phyloP scores from a whole-genome alignment of 1,284 basidiomycete genomes.

The Apiotrichum porosum region DNA sequence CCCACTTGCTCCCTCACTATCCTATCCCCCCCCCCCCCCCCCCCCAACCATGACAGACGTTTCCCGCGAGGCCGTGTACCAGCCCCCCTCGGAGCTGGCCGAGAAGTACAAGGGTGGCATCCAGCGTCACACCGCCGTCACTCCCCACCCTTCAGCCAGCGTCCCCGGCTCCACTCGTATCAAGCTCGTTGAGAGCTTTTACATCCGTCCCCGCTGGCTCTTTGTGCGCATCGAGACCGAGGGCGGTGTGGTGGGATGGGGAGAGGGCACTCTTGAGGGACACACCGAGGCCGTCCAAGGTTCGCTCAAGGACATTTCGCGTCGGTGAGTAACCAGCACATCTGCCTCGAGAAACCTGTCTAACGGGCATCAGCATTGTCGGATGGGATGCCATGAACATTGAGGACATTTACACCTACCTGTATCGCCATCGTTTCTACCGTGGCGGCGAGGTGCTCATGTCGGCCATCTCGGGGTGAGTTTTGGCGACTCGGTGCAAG shows the following conservation, averaged over 20 bases:
- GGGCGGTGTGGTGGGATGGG: slow-evolving; percentile 65
- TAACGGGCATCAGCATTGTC: slow-evolving; percentile 23
- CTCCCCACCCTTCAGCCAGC: slow-evolving; percentile 26
- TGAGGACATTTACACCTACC: slow-evolving; percentile 57
- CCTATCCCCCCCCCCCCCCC: neutral
- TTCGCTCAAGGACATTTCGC: slow-evolving; percentile 59
- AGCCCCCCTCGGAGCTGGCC: slow-evolving; percentile 39
- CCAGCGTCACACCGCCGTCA: slow-evolving; percentile 22
- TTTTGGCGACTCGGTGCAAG: no score
- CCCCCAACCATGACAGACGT: slow-evolving; percentile 8
- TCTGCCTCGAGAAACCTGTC: no score
- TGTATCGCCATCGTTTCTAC: slow-evolving; percentile 65
- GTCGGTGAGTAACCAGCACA: slow-evolving; percentile 51
- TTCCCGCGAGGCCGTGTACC: slow-evolving; percentile 31
- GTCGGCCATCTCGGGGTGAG: slow-evolving; percentile 49
- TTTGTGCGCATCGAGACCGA: slow-evolving; percentile 68
- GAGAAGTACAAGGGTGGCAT: slow-evolving; percentile 37
- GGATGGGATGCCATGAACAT: slow-evolving; percentile 66
- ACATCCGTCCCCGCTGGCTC: slow-evolving; percentile 68
- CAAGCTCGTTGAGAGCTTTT: slow-evolving; percentile 54
- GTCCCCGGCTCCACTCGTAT: slow-evolving; percentile 27
- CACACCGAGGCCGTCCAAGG: slow-evolving; percentile 72
- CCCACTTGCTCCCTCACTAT: neutral
- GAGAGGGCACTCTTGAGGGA: slow-evolving; percentile 49
- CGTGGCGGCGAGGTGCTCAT: slow-evolving; percentile 67